phyloP scores from a whole-genome alignment of 2,329 filamentous ascomycete genomes.

The Fusarium udum region DNA sequence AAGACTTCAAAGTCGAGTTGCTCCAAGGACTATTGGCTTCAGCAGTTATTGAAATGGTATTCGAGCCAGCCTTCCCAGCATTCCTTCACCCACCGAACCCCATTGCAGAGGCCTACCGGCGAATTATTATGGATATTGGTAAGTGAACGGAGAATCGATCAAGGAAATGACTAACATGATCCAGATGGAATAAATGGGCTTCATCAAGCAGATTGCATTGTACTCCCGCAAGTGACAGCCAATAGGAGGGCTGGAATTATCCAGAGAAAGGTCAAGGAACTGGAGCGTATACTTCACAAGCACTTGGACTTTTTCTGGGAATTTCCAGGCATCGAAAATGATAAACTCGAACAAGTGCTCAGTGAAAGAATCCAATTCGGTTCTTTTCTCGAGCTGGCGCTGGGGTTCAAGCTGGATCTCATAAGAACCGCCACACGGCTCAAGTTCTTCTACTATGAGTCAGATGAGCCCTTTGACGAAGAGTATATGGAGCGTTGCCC shows the following conservation, averaged over 20 bases:
- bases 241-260: too few relatives aligned
- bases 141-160: neutral
- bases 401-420: neutral
- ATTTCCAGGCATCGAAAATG: too few relatives aligned
- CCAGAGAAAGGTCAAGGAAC: neutral
- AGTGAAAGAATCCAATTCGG: too few relatives aligned
- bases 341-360: too few relatives aligned
- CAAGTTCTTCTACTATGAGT: neutral
- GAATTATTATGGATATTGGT: neutral
- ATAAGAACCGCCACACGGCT: rapidly evolving
- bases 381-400: too few relatives aligned
- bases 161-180: neutral
- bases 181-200: too few relatives aligned
- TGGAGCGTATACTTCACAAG: neutral
- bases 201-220: too few relatives aligned
- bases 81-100: rapidly evolving
- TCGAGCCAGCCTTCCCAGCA: neutral
- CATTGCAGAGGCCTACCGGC: rapidly evolving
- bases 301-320: neutral
- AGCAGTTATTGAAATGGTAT: neutral
- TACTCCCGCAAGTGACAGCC: too few relatives aligned
- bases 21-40: neutral
- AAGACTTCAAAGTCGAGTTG: rapidly evolving
- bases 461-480: neutral
- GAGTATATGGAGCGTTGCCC: neutral